Base-by-base conservation (phyloP, 2,329 filamentous ascomycete species). In the Phialophora chinensis region DNA sequence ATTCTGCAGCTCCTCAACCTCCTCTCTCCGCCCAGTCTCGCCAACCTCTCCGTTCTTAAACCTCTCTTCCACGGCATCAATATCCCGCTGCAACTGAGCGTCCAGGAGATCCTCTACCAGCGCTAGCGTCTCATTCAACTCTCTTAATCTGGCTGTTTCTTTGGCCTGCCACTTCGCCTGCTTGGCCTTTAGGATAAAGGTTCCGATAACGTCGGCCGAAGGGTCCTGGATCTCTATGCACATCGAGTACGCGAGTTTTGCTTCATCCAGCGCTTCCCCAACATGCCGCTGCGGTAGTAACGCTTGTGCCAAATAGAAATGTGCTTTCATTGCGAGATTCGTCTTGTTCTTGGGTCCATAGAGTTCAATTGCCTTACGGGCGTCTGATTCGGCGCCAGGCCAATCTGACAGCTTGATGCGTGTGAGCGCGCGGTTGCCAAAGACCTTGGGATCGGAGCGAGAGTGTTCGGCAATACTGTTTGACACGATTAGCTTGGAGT, bases 361-460 rank as follows among this genome's bases (percentile, higher is more conserved):
- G 5, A 96, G 83, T 66, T 87, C 84, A 58, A 97, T 88, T 70
- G 91, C 92, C 60, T 87, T 83, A 61, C 89, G 79, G 75, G 93
- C 94, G 78, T 97, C 93, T 66, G 87, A 82, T 69, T 95, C 89
- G 57, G 90, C 92, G 10, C 84, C 88, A 33, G 91, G 85, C 87
- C 90, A 96, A 72, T 87, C 83, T 67, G 85, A 80, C 25, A 96
- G 85, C 79, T 90, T 91, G 66, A 95, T 83, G 49, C 93, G 87
- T 3, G 90, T 88, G 80, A 97, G 90, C 60, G 93, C 91, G 62
- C 93, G 91, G 80, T 97, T 98, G 47, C 92, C 94, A 80, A 93
- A 97, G 59, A 97, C 85, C 33, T 90, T 83, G 1, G 90, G 87
- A 75, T 96, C 95, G 63, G 83, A 85, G 3, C 91, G 85, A 78